Evolutionary conservation across 2,329 filamentous ascomycete genomes (phyloP).

Genomic region (Coniochaeta prunicola): DNA sequence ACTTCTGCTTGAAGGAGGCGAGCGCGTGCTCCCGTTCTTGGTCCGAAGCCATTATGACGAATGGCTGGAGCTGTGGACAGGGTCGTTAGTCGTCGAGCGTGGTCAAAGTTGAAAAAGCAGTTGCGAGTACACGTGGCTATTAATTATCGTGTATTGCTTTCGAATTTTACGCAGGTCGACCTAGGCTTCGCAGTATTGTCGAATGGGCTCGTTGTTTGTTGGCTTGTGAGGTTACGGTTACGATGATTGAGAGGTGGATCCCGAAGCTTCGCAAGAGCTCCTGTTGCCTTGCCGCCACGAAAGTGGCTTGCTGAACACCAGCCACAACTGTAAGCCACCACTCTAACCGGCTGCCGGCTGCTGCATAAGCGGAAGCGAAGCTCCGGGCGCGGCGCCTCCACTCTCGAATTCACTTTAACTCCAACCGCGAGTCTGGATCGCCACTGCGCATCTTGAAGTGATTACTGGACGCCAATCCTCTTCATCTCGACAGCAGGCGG

Average conservation of each 20-base stretch:
- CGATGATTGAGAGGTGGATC: neutral
- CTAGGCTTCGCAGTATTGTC: neutral
- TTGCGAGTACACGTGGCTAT: neutral
- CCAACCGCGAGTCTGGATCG: no score
- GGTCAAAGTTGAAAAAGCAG: neutral
- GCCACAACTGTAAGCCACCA: no score
- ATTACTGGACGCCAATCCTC: no score
- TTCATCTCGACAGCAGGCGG: no score
- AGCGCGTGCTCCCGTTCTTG: slow-evolving; percentile 63
- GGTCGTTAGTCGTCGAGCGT: neutral
- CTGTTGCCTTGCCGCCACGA: neutral
- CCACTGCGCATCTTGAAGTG: no score
- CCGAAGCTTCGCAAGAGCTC: neutral
- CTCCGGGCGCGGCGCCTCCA: no score
- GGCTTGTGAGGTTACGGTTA: neutral
- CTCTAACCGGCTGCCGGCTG: no score
- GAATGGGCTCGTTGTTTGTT: neutral
- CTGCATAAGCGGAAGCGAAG: no score
- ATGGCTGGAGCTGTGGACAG: neutral
- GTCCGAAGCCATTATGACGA: slow-evolving; percentile 41
- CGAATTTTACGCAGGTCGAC: neutral
- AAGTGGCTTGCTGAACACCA: no score
- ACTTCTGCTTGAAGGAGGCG: slow-evolving; percentile 69
- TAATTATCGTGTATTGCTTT: neutral
- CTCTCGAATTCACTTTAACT: no score